Evolutionary conservation across 768 basidiomycete genomes (phyloP), one percentile per base, ranked within the genome.

Genomic region (Plicaturopsis crispa): DNA sequence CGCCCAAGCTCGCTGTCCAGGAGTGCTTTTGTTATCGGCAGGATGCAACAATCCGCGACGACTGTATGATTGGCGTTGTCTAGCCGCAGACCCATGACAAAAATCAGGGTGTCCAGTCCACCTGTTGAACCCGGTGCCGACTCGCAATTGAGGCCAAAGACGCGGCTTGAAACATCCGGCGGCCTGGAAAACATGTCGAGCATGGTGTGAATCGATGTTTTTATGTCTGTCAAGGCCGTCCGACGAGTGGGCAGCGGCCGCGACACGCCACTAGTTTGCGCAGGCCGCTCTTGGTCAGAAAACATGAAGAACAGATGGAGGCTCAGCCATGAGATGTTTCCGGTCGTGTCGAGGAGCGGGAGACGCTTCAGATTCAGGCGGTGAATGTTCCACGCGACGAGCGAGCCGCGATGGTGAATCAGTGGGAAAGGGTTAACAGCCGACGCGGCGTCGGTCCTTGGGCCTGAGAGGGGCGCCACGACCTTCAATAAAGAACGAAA

Each of bases 311-410:
- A 40, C 11, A 57, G 42, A 28, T 67, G 66, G 0, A 51, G 38
- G 31, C 47, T 39, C 2, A 70, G 30, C 67, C 67, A 68, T 8
- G 43, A 17, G 12, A 31, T 42, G 31, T 31, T 30, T 14, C 38
- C 13, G 12, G 45, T 40, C 23, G 52, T 20, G 20, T 59, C 51
- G 13, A 73, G 35, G 6, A 45, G 26, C 6, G 67, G 66, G 13
- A 63, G 51, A 10, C 51, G 48, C 36, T 53, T 49, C 12, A 73
- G 42, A 28, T 63, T 57, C 23, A 71, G 45, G 1, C 58, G 57
- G 38, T 71, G 70, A 24, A 72, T 47, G 41, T 54, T 61, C 67
- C 61, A 64, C 2, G 45, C 45, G 1, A 28, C 31, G 4, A 54
- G 50, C 10, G 43, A 19, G 1, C 41, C 31, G 6, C 35, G 40